phyloP scores from a whole-genome alignment of 2,329 filamentous ascomycete species.

The Epichloe festucae region DNA sequence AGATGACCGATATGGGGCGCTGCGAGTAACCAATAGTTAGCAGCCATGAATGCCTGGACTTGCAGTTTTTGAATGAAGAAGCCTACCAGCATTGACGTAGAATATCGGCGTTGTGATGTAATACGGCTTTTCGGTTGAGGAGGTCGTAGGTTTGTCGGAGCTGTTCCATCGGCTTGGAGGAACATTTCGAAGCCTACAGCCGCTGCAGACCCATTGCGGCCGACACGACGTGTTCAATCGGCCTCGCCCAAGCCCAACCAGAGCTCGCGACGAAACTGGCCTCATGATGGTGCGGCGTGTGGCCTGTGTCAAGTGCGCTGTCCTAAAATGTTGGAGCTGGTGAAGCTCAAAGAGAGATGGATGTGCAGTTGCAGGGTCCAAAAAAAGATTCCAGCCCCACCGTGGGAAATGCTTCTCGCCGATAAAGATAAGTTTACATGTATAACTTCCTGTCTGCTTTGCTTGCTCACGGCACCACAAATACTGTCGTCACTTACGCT shows the following conservation, averaged over 20 bases:
- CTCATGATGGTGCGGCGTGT: slow-evolving; percentile 13
- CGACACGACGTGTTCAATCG: slow-evolving; percentile 9
- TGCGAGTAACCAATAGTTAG: slow-evolving; percentile 19
- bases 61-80: too few species aligned
- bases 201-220: slow-evolving; percentile 16
- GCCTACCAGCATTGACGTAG: slow-evolving; percentile 85
- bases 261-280: slow-evolving; percentile 13
- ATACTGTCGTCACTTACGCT: neutral
- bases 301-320: neutral
- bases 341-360: neutral
- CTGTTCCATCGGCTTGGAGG: slow-evolving; percentile 18
- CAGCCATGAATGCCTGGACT: neutral
- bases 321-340: neutral
- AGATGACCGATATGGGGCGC: slow-evolving; percentile 91
- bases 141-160: slow-evolving; percentile 12
- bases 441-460: neutral
- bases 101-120: slow-evolving; percentile 97
- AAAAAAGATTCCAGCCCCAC: neutral
- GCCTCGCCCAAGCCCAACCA: slow-evolving; percentile 12
- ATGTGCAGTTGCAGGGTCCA: neutral
- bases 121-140: slow-evolving; percentile 54
- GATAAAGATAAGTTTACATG: neutral
- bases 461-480: neutral
- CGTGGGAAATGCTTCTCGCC: neutral
- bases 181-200: slow-evolving; percentile 14